Evolutionary conservation across 306 rosid genomes (phyloP), one percentile per base, ranked within the genome.

Genomic region (Glycine tomentella): DNA sequence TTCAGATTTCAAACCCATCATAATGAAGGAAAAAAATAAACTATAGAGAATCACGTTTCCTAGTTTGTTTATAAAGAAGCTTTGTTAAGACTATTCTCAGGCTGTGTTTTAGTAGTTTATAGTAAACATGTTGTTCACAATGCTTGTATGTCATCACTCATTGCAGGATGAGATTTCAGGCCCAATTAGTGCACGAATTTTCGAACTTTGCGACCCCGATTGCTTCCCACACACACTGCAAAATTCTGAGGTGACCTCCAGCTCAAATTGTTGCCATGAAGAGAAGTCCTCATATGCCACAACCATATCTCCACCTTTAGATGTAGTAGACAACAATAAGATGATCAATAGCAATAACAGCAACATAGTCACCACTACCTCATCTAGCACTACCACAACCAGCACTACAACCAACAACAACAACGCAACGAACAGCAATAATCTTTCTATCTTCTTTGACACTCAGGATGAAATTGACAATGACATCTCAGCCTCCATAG

Each of bases 121-220:
- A 6, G 57, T 16, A 74, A 51, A 57, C 78, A 80, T 82, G 89
- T 65, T 85, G 76, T 76, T 80, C 73, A 80, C 85, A 70, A 74
- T 78, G 56, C 64, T 84, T 70, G 36, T 67, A 44, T 66, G 83
- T 80, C 82, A 63, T 78, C 81, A 66, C 79, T 75, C 89, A 79
- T 80, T 88, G 84, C 96, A 95, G 99, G 98, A 91, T 33, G 97
- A 95, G 69, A 86, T 93, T 77, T 91, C 99, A 20, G 93, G 95
- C 82, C 99, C 94, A 4, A 81, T 93, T 9, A 87, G 89, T 71
- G 91, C 91, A 64, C 91, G 86, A 20, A 70, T 89, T 13, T 95
- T 91, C 42, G 96, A 95, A 31, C 88, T 93, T 38, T 91, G 89
- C 15, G 97, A 93, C 64, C 78, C 88, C 12, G 93, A 90, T 7